Evolutionary conservation across 1,284 basidiomycete species (phyloP), one percentile per base, ranked within the genome.

Genomic region (Melanopsichium pennsylvanicum): DNA sequence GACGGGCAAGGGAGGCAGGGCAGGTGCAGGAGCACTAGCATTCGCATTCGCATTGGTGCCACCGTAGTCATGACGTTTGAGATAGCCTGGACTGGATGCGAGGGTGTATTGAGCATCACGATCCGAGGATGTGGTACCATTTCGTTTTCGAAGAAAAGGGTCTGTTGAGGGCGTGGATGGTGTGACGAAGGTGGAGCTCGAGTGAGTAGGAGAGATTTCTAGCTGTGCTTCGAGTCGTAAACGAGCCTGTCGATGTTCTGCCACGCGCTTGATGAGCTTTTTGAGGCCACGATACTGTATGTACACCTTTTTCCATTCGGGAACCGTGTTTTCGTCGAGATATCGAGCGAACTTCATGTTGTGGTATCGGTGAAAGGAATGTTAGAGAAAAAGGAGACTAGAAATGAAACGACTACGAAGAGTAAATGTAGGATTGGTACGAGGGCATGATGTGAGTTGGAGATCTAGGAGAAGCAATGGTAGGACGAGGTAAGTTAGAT

Each of bases 231-330:
- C 43, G 22, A 41, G 25, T 4, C 56, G 51, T 2, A 60, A 27
- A 10, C 67, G 42, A 16, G 57, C 60, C 27, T 64, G 43, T 6
- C 57, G 51, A 37, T 75, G 77, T 7, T 61, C 68, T 23, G 70
- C 61, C 19, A 80, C 79, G 2, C 70, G 69, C 56, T 81, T 81
- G 70, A 82, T 81, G 43, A 82, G 74, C 59, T 81, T 81, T 56
- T 82, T 82, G 32, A 82, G 70, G 13, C 77, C 77, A 21, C 70
- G 61, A 43, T 82, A 82, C 51, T 81, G 73, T 49, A 82, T 71
- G 41, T 82, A 82, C 12, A 76, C 80, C 34, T 69, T 64, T 32
- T 61, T 55, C 81, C 81, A 82, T 44, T 82, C 81, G 0, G 70
- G 74, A 8, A 75, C 78, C 1, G 62, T 69, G 43, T 77, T 75